Base-by-base conservation (phyloP, 768 basidiomycete genomes). In the Asterophora lycoperdoides region DNA sequence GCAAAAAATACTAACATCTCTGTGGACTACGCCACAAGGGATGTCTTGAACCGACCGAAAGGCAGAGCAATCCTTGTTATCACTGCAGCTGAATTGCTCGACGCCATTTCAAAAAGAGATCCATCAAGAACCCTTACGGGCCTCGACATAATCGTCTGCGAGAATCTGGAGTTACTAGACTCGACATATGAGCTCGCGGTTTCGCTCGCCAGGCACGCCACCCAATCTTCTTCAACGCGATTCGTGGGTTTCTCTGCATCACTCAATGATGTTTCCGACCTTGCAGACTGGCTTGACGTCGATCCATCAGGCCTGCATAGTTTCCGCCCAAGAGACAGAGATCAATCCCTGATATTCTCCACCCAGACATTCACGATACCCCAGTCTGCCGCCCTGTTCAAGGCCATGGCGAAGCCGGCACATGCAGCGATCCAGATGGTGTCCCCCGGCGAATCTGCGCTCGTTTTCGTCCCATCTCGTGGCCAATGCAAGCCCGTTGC, bases 381-480 rank as follows among this genome's bases (percentile, higher is more conserved):
- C 0, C 83, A 93, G 58, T 96, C 94, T 4, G 77, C 86, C 0
- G 83, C 90, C 0, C 73, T 98, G 15, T 84, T 93, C 68, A 94
- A 93, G 60, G 79, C 84, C 2, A 96, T 98, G 86, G 81, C 88
- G 40, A 94, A 92, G 62, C 93, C 95, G 3, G 83, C 86, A 1
- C 89, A 94, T 65, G 68, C 81, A 8, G 83, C 83, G n/a, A 81
- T 96, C 51, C 77, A 68, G 49, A 61, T 68, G 11, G 70, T 69
- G 2, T 62, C 70, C 1, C 59, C 64, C 10, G 71, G 67, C 6
- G 76, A 77, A 48, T 71, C 77, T 2, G 78, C 84, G 0, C 78
- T 98, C 52, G 74, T 95, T 9, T 96, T 98, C 65, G 90, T 96
- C 1, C 89, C 96, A 3, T 93, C 93, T 36, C 81, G 84, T 6